A percentile compares a stretch with the other conserved stretches of the same genome.
phyloP scores from a whole-genome alignment of 208 protist species.

The Acanthamoeba healyi region DNA sequence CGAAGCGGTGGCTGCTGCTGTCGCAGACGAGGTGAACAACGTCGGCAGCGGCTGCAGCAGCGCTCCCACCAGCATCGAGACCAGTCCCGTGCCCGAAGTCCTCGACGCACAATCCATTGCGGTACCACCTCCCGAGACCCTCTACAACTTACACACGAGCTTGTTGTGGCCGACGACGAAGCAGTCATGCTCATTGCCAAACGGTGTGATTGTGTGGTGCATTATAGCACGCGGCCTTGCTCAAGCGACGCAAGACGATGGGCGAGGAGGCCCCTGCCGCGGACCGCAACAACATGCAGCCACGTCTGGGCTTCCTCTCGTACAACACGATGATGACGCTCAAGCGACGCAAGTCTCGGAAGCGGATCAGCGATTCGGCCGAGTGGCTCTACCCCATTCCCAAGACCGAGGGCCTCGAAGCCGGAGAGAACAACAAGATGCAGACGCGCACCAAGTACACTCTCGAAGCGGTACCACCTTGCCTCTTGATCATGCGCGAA shows the following conservation, averaged over 20 bases:
- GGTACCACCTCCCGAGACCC: too few relatives aligned
- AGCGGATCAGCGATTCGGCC: background rate
- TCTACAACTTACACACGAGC: too few relatives aligned
- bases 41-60: background rate
- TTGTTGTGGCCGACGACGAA: too few relatives aligned
- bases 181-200: too few relatives aligned
- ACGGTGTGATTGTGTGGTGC: background rate
- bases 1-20: background rate
- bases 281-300: too few relatives aligned
- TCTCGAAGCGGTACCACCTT: slow-evolving; percentile 26
- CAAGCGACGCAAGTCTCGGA: slow-evolving; percentile 1
- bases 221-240: background rate
- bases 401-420: slow-evolving; percentile 30
- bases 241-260: background rate
- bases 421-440: slow-evolving; percentile 53
- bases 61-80: too few relatives aligned
- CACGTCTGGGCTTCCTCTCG: slow-evolving; percentile 8
- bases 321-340: background rate
- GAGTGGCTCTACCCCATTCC: slow-evolving; percentile 48
- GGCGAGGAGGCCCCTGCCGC: background rate
- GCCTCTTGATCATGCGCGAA: background rate
- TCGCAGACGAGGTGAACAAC: background rate
- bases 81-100: too few relatives aligned
- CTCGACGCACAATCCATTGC: too few relatives aligned
- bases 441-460: slow-evolving; percentile 8